phyloP scores from a whole-genome alignment of 177 flowering plant species.

The Tripterygium wilfordii region DNA sequence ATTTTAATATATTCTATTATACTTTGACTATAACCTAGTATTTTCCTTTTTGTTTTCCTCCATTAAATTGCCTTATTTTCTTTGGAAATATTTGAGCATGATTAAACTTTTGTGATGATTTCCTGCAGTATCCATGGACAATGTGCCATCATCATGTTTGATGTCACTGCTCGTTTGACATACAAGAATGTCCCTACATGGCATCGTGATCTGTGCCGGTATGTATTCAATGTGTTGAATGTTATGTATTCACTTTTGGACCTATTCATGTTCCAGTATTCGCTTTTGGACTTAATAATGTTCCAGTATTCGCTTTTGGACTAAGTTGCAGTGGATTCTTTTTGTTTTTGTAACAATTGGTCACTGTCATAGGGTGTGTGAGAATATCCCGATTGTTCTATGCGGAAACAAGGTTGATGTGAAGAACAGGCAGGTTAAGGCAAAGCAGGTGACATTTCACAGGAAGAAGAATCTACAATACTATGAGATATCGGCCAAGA shows the following conservation, averaged over 20 bases:
- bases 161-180: conserved; percentile 66
- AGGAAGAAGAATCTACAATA: conserved; percentile 73
- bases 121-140: conserved; percentile 81
- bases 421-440: conserved; percentile 74
- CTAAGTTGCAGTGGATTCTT: not conserved
- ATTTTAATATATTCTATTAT: too few species aligned
- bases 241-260: not conserved
- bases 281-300: too few species aligned
- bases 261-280: too few species aligned
- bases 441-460: conserved; percentile 19
- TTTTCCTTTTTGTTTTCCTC: too few species aligned
- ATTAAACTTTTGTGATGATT: too few species aligned
- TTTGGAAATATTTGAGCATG: too few species aligned
- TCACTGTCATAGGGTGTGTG: conserved; percentile 13
- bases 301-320: too few species aligned
- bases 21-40: too few species aligned
- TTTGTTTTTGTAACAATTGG: not conserved
- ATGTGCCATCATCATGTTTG: conserved; percentile 78
- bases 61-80: not conserved
- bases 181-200: conserved; percentile 78
- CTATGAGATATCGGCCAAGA: conserved; percentile 73
- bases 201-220: conserved; percentile 76
- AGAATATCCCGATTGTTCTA: conserved; percentile 15
- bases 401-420: conserved; percentile 46
- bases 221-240: too few species aligned